Evolutionary conservation across 352 stramenopile genomes (phyloP).

Genomic region (Globisporangium canariense): DNA sequence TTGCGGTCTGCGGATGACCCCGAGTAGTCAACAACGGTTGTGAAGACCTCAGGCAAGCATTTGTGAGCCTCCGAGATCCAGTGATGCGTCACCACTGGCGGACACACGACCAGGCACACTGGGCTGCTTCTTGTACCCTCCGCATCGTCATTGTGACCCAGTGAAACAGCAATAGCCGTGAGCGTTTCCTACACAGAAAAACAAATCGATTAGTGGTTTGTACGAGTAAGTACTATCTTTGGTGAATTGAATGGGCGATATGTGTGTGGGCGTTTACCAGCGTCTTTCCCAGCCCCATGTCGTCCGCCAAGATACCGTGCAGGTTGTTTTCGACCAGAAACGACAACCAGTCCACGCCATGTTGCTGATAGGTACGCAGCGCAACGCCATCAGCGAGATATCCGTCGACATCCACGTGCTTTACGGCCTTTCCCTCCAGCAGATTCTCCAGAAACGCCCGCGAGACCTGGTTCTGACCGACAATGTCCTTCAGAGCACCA

Average conservation of each 20-base stretch:
- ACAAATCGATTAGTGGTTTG: no score
- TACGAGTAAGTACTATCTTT: no score
- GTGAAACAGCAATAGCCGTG: constrained; percentile 72
- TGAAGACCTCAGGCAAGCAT: constrained; percentile 74
- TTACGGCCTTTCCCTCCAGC: constrained; percentile 52
- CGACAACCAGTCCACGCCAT: constrained; percentile 72
- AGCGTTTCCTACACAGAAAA: constrained; percentile 66
- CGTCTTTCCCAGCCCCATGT: constrained; percentile 95
- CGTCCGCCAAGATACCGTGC: constrained; percentile 79
- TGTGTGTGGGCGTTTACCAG: constrained; percentile 25
- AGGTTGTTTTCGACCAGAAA: constrained; percentile 74
- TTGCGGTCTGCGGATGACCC: constrained; percentile 46
- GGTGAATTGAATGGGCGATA: neutral
- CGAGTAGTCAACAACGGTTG: constrained; percentile 76
- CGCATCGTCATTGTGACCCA: constrained; percentile 18
- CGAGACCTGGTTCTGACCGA: constrained; percentile 52
- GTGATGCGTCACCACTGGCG: constrained; percentile 92
- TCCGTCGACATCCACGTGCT: constrained; percentile 26
- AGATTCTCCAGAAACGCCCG: constrained; percentile 68
- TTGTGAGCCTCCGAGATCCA: constrained; percentile 91
- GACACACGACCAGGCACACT: constrained; percentile 90
- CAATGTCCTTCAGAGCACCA: constrained; percentile 26
- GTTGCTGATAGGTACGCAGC: constrained; percentile 73
- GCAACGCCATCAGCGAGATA: constrained; percentile 29
- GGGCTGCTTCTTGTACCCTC: neutral